Evolutionary conservation across 2,329 filamentous ascomycete genomes (phyloP), one percentile per base, ranked within the genome.

Genomic region (Leptosphaerulina australis): DNA sequence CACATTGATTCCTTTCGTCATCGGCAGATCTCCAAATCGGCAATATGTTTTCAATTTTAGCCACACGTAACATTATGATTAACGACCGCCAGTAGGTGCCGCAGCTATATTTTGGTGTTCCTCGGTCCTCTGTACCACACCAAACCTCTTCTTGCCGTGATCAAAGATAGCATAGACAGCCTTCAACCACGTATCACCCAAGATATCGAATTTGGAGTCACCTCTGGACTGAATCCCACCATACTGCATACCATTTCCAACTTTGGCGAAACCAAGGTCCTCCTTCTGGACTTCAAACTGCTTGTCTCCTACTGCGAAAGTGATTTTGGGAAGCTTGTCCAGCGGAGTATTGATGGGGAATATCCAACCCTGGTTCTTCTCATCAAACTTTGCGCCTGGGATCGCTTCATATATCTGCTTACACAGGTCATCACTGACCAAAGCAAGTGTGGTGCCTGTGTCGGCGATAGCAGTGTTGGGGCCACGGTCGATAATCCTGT

Each of bases 401-500:
- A 90, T 88, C 24, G 80, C 75, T 40, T 74, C 76, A 69, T 90
- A 90, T 55, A 90, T 78, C 2, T 80, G 80, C 50, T 84, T 73
- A 64, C 82, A 85, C 10, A 82, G 78, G 1, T 72, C 65, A 63
- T 90, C 87, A 30, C 81, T 80, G 36, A 90, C 77, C 24, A 90
- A 77, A 1, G 82, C 82, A 39, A 90, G 79, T 0, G 86, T 87
- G 22, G 87, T 89, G 46, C 86, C 87, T 0, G 87, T 90, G 67
- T 90, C 88, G 25, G 82, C 83, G 58, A 90, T 88, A 36, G 87
- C 85, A 1, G 76, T 84, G 71, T 89, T 89, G 37, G 77, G 78
- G 3, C 73, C 66, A 8, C 80, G 76, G 1, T 71, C 38, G 21
- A 85, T 70, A 1, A 73, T 75, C 52, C 81, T 76, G 48, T 82